Percentiles rank a stretch among this genome's conserved stretches.
Evolutionary conservation across 805 yeast genomes (phyloP).

Genomic region (Nakazawaea wyomingensis): DNA sequence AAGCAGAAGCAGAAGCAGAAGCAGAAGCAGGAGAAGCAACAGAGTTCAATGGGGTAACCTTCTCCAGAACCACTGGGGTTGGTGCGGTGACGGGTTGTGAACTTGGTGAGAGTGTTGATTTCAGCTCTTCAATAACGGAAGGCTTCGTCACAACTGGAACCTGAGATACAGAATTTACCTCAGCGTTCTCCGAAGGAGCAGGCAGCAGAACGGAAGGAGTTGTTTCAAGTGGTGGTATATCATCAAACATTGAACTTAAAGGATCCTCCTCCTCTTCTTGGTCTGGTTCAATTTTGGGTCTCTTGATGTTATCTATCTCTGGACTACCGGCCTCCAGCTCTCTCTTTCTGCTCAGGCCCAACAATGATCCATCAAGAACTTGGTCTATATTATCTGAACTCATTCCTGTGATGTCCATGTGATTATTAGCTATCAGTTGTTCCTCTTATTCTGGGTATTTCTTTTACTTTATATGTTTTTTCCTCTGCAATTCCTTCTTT

Average conservation of each 20-base stretch:
- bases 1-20: background rate
- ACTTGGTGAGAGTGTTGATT: background rate
- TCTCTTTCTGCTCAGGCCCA: background rate
- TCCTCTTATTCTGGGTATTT: background rate
- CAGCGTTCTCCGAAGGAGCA: background rate
- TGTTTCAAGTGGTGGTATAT: slow-evolving; percentile 4
- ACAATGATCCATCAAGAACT: background rate
- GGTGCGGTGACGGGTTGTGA: background rate
- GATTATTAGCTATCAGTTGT: background rate
- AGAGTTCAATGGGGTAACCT: too few relatives aligned
- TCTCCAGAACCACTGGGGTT: too few relatives aligned
- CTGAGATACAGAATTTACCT: background rate
- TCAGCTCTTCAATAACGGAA: background rate
- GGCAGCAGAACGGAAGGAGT: background rate
- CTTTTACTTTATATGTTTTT: too few relatives aligned
- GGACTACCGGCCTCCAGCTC: background rate
- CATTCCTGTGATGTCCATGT: background rate
- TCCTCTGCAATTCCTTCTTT: too few relatives aligned
- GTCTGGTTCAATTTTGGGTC: slow-evolving; percentile 8
- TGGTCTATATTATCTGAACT: background rate
- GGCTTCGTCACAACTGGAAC: background rate
- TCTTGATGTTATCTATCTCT: background rate
- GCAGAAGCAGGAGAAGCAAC: too few relatives aligned
- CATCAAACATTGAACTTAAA: slow-evolving; percentile 3
- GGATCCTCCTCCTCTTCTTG: too few relatives aligned